phyloP scores from a whole-genome alignment of 768 basidiomycete genomes.

The Termitomyces titanicus region DNA sequence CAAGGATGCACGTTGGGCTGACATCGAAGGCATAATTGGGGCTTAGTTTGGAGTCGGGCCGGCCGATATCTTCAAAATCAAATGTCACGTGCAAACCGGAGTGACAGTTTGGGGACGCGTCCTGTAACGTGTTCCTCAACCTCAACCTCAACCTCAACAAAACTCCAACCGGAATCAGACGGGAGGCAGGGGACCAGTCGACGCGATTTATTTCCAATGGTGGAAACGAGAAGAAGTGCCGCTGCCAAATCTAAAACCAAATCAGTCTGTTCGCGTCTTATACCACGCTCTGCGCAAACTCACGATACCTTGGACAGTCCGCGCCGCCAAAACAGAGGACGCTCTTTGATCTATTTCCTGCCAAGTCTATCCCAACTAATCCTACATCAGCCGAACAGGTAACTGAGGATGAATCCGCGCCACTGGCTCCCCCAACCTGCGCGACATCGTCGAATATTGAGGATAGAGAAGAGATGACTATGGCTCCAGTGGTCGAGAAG shows the following conservation, averaged over 20 bases:
- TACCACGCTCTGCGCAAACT: constrained; percentile 1
- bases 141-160: background rate
- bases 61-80: background rate
- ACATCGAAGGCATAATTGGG: background rate
- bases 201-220: constrained; percentile 15
- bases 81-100: background rate
- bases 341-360: constrained; percentile 34
- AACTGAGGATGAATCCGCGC: background rate
- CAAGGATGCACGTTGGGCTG: constrained; percentile 1
- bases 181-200: too few species aligned
- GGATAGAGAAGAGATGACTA: background rate
- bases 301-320: constrained; percentile 7
- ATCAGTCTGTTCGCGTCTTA: constrained; percentile 21
- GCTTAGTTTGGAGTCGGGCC: too few species aligned
- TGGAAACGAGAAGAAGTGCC: constrained; percentile 20
- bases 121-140: background rate
- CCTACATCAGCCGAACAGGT: background rate
- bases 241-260: constrained; percentile 20
- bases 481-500: constrained; percentile 5
- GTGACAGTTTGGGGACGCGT: constrained; percentile 6
- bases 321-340: constrained; percentile 33
- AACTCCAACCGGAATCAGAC: background rate
- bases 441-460: background rate
- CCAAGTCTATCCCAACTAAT: constrained; percentile 10
- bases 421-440: background rate